Evolutionary conservation across 345 rosid genomes (phyloP).

Genomic region (Syzygium aqueum): DNA sequence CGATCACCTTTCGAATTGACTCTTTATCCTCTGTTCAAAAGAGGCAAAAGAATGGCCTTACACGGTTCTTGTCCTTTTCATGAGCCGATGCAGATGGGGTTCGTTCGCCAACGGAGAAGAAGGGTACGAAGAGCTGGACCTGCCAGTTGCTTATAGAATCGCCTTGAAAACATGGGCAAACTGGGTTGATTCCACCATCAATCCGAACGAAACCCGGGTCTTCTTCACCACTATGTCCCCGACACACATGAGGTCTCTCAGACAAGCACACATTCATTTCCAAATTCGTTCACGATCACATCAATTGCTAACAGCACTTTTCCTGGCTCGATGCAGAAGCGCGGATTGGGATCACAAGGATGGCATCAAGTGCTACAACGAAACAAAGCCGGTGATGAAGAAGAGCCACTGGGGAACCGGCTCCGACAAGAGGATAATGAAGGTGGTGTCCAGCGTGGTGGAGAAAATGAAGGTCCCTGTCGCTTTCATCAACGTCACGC

Average conservation of each 20-base stretch:
- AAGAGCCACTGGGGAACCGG: slow-evolving; percentile 33
- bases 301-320: background rate
- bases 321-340: slow-evolving; percentile 24
- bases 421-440: slow-evolving; percentile 63
- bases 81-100: slow-evolving; percentile 48
- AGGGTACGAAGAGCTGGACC: slow-evolving; percentile 56
- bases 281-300: background rate
- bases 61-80: background rate
- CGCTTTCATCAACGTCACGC: slow-evolving; percentile 66
- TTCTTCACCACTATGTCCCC: slow-evolving; percentile 93
- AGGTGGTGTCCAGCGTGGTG: slow-evolving; percentile 38
- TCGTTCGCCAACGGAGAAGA: slow-evolving; percentile 73
- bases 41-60: background rate
- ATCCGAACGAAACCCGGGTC: slow-evolving; percentile 67
- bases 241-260: slow-evolving; percentile 54
- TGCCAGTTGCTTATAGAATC: slow-evolving; percentile 54
- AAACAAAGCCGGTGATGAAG: slow-evolving; percentile 61
- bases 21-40: background rate
- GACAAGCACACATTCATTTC: background rate
- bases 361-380: slow-evolving; percentile 80
- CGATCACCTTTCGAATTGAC: background rate
- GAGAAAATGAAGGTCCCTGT: slow-evolving; percentile 66
- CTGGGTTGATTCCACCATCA: slow-evolving; percentile 75
- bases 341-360: slow-evolving; percentile 59
- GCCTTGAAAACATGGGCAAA: slow-evolving; percentile 87